Evolutionary conservation across 1,139 yeast genomes (phyloP), one percentile per base, ranked within the genome.

Genomic region (Debaryomycetaceae sp.): DNA sequence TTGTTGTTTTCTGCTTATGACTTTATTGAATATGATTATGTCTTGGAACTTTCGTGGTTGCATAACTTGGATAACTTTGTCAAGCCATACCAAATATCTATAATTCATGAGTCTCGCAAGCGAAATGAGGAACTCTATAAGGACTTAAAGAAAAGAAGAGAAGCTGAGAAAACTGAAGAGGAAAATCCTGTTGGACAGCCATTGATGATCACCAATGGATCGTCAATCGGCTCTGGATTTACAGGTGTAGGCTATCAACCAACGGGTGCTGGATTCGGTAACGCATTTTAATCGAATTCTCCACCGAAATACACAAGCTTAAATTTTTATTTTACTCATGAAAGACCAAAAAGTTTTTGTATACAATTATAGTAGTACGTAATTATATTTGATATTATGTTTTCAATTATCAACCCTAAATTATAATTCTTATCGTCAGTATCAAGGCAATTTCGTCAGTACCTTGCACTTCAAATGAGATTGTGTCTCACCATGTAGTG

Each of bases 1-100:
- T 80, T 91, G 50, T 76, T 95, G 58, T 95, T 86, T 69, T 75
- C 91, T 6, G 87, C 95, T 59, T 95, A 93, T 66, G 89, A 87
- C 46, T 75, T 83, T 58, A 76, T 93, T 54, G 81, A 83, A 46
- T 82, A 81, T 54, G 99, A 93, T 61, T 84, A 85, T 58, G 97
- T 93, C 24, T 70, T 85, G 57, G 99, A 93, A 66, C 72, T 90
- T 55, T 78, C 96, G 37, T 93, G 99, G 99, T 76, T 95, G 63
- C 87, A 90, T 65, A 80, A 81, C 52, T 80, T 93, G 66, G 72
- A 65, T 41, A 83, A 81, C 60, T 89, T 85, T 71, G 84, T 88
- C 54, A 91, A 87, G 75, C 99, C 99, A 44, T 95, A 89, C 66
- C 85, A 83, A 65, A 90, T 95, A 60, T 86, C 96, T 17, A 69